A percentile compares a stretch with the other conserved stretches of the same genome.
Conservation (phyloP, 2,329 filamentous ascomycete species). For the Colletotrichum kahawae region DNA sequence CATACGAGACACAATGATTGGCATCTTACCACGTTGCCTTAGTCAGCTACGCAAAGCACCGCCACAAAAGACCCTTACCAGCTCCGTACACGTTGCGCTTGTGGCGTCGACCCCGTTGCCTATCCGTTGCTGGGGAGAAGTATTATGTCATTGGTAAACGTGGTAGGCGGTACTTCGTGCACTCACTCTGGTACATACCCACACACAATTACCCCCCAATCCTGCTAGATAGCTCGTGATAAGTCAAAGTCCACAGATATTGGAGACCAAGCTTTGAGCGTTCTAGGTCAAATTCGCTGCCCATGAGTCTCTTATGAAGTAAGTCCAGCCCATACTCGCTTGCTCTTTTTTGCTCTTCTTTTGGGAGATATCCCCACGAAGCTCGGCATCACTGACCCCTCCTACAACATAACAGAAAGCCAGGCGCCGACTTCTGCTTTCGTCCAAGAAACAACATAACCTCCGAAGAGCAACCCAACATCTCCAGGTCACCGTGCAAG, state of each 20-base stretch:
- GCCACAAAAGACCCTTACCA: neutral
- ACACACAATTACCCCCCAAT: neutral
- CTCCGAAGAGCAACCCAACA: constrained; percentile 26
- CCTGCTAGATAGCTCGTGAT: neutral
- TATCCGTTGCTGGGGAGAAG: constrained; percentile 11
- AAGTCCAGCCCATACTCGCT: constrained; percentile 1
- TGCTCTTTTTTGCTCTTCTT: neutral
- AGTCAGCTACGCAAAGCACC: neutral
- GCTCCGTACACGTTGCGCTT: neutral
- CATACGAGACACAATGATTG: neutral
- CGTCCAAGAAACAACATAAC: constrained; percentile 34
- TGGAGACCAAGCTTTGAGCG: neutral
- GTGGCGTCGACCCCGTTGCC: constrained; percentile 1
- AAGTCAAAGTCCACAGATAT: neutral
- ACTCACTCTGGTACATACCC: neutral
- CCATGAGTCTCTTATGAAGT: neutral
- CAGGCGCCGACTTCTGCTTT: constrained; percentile 35
- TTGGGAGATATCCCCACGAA: neutral
- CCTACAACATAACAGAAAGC: constrained; percentile 27
- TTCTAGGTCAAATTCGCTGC: neutral
- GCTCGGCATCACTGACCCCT: constrained; percentile 4
- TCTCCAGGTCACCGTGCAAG: constrained; percentile 9
- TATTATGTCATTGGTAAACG: constrained; percentile 16
- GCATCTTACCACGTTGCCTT: neutral
- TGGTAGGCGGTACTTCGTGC: neutral